Conservation (phyloP, 2,329 filamentous ascomycete genomes). For the Fusarium sp. region DNA sequence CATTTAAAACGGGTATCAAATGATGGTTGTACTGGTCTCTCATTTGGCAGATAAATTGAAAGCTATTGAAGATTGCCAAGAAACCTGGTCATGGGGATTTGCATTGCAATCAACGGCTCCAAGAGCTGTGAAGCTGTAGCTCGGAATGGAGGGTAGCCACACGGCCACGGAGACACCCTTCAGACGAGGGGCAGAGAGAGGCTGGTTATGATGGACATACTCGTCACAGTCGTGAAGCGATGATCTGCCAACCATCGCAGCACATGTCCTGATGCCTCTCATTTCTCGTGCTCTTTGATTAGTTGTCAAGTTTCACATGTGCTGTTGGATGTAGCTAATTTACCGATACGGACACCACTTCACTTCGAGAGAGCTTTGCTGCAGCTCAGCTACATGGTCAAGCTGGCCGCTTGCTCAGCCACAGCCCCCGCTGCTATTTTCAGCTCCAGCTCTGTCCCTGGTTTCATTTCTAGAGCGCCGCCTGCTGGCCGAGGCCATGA, state of each 20-base stretch:
- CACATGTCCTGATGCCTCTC: not conserved
- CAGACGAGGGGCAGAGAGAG: not conserved
- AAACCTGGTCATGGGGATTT: not conserved
- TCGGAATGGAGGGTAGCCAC: not conserved
- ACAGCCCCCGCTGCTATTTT: constrained; percentile 42
- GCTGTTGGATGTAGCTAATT: not conserved
- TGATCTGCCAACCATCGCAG: not conserved
- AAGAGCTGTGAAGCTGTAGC: not conserved
- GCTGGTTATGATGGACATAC: constrained; percentile 1
- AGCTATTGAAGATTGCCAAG: not conserved
- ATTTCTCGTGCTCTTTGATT: not conserved
- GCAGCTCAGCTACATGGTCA: not conserved
- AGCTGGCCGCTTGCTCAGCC: constrained; percentile 35
- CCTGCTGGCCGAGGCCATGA: not conserved
- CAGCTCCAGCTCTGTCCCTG: constrained; percentile 12
- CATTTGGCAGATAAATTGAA: not conserved
- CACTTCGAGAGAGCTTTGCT: not conserved
- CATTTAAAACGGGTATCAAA: too few relatives aligned
- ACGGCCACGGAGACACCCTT: not conserved
- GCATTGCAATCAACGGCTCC: not conserved
- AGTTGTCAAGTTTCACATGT: constrained; percentile 5
- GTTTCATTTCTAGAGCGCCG: constrained; percentile 1
- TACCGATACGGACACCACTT: not conserved
- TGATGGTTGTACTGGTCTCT: too few relatives aligned
- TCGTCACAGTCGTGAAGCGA: not conserved